Evolutionary conservation across 1,139 yeast genomes (phyloP), one percentile per base, ranked within the genome.

Genomic region (Blastobotrys illinoisensis): DNA sequence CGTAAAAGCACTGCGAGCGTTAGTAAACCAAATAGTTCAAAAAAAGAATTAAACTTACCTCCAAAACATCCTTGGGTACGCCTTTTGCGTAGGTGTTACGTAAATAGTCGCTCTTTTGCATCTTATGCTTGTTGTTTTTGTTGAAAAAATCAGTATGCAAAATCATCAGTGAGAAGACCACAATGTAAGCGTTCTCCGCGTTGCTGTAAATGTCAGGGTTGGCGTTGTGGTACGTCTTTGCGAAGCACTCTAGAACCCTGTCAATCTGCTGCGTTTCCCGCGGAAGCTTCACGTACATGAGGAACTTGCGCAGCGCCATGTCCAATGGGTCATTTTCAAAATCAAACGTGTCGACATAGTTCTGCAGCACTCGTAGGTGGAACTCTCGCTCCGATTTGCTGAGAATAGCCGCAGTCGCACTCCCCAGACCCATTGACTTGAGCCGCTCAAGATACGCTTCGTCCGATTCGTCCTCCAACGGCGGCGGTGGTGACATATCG

Each of bases 241-340:
- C 78, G 67, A 85, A 83, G 24, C 77, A 76, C 52, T 78, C 79
- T 48, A 85, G 68, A 2, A 83, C 76, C 49, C 88, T 73, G 62
- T 85, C 90, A 54, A 85, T 85, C 63, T 85, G 89, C 64, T 85
- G 90, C 0, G 88, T 74, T 64, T 85, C 91, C 58, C 74, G 77
- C 0, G 91, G 90, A 23, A 85, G 68, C 53, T 79, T 79, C 51
- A 81, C 76, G 50, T 75, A 70, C 71, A 82, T 74, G 47, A 85
- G 67, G 51, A 85, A 75, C 60, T 77, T 79, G 47, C 91, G 70
- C 51, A 85, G 67, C 0, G 89, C 76, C 60, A 85, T 72, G 62
- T 85, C 91, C 14, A 85, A 63, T 0, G 90, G 86, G 56, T 79
- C 79, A 21, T 72, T 72, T 1, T 61, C 50, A 56, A 84, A 82